Base-by-base conservation (phyloP, 805 yeast genomes). In the Teunomyces gatunensis region DNA sequence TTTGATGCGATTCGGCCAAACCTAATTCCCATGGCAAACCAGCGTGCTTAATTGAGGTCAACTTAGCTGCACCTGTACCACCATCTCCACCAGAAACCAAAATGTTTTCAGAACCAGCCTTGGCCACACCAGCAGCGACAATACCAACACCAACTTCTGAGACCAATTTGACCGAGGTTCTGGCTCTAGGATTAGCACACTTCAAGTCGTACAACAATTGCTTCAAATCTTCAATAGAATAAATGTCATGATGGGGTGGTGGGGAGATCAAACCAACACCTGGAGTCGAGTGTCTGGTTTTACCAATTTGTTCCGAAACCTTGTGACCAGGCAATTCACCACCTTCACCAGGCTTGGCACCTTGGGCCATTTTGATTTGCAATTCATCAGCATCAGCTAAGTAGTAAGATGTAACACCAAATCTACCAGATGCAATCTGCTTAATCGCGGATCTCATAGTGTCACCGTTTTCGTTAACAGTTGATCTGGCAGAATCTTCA, bases 281-380 rank as follows among this genome's bases (percentile, higher is more conserved):
- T 28, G 95, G 89, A 28, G 98, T 92, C 0, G 97, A 90, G 69
- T 91, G 97, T 72, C 99, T 83, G 6, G 97, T 91, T 70, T 87
- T 89, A 42, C 96, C 99, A 73, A 92, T 92, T 42, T 81, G 80
- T 49, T 77, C 81, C 23, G 92, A 80, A 42, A 92, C 99, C 71
- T 92, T 92, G 73, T 87, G 87, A 50, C 96, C 96, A 32, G 97
- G 97, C 57, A 90, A 77, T 71, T 94, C 98, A 78, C 99, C 99
- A 78, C 99, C 99, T 77, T 94, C 98, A 75, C 98, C 99, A 9
- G 98, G 98, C 73, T 92, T 92, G 47, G 99, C 99, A 73, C 99
- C 98, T 73, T 92, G 99, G 7, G 98, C 98, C 91, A 92, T 90
- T 74, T 92, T 92, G 69, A 92, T 94, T 72, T 92, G 99, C 54